These are phyloP conservation scores for Sedum album DNA, from an alignment of 164 flowering plant species.

Conservation along the genomic window DNA sequence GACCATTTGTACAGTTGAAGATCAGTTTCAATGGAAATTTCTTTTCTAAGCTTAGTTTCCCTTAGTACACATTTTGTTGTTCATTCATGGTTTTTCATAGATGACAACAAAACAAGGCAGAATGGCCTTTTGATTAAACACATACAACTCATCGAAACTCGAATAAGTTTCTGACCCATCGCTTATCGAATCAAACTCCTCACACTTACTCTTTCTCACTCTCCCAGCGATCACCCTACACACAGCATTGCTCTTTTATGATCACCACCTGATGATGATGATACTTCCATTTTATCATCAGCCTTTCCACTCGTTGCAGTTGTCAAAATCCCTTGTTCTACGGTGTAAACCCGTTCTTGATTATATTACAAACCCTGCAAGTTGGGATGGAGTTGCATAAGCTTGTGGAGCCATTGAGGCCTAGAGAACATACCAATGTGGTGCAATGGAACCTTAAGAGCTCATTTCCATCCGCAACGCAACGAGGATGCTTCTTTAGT, in stretches of 20 bases:
- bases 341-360: conserved; percentile 63
- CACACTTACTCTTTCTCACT: conserved; percentile 61
- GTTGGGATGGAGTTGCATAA: conserved; percentile 54
- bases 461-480: conserved; percentile 92
- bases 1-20: no score
- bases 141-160: conserved; percentile 78
- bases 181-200: conserved; percentile 74
- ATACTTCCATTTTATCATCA: conserved; percentile 34
- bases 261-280: conserved; percentile 20
- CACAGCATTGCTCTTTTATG: conserved; percentile 78
- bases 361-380: conserved; percentile 61
- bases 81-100: conserved; percentile 44
- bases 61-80: no score
- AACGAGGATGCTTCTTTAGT: conserved; percentile 68
- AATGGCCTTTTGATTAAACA: conserved; percentile 71
- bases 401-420: conserved; percentile 64
- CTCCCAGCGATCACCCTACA: conserved; percentile 92
- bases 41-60: no score
- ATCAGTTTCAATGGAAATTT: no score
- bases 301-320: conserved; percentile 86
- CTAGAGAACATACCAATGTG: conserved; percentile 60
- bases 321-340: conserved; percentile 50
- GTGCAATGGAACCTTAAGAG: conserved; percentile 85
- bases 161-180: conserved; percentile 53
- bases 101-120: conserved; percentile 95